Conservation (phyloP, 495 filamentous ascomycete species). For the Neurospora sp. region DNA sequence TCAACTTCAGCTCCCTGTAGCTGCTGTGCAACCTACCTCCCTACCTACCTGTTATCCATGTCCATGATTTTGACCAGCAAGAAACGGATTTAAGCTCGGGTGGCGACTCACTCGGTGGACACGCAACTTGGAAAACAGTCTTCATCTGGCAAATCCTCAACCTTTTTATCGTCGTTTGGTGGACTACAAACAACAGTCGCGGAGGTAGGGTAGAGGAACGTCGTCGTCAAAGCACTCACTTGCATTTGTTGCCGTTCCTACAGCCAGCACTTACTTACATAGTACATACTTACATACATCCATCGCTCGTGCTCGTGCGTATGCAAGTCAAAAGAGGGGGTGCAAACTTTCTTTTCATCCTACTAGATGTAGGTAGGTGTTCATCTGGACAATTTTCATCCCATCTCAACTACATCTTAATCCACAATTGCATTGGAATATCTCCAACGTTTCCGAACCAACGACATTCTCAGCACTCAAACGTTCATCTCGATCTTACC, state of each 20-base stretch:
- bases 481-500: not conserved
- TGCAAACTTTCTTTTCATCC: not conserved
- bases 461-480: too few relatives aligned
- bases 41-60: not conserved
- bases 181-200: not conserved
- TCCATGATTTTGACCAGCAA: not conserved
- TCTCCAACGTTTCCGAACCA: not conserved
- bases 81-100: not conserved
- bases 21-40: not conserved
- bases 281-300: not conserved
- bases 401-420: not conserved
- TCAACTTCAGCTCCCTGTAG: not conserved
- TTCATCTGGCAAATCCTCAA: not conserved
- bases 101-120: not conserved
- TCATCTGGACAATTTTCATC: not conserved
- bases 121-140: not conserved
- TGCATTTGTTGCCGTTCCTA: not conserved
- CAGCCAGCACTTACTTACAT: not conserved
- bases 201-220: not conserved
- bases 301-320: not conserved
- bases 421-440: not conserved
- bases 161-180: not conserved
- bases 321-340: not conserved
- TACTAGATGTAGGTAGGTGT: not conserved
- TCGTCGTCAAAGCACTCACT: not conserved